A percentile compares a stretch with the other conserved stretches of the same genome.
phyloP scores from a whole-genome alignment of 495 filamentous ascomycete genomes.

The Podospora didyma region DNA sequence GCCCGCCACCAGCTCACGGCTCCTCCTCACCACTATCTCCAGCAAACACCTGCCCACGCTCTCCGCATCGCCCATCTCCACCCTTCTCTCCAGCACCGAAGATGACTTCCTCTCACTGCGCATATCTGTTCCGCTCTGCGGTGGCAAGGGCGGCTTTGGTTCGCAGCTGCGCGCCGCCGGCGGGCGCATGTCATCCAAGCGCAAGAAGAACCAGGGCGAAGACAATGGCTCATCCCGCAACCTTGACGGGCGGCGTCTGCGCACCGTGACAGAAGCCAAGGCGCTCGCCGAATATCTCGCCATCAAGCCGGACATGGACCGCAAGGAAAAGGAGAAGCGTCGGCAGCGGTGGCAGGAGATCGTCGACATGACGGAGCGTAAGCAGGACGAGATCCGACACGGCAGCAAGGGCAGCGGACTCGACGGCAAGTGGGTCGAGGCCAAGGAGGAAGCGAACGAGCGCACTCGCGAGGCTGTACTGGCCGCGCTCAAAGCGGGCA shows the following conservation, averaged over 20 bases:
- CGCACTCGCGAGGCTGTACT: slow-evolving; percentile 80
- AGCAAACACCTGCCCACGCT: slow-evolving; percentile 61
- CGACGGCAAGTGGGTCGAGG: slow-evolving; percentile 90
- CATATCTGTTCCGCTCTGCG: slow-evolving; percentile 67
- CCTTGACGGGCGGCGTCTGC: slow-evolving; percentile 82
- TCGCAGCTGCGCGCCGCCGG: slow-evolving; percentile 95
- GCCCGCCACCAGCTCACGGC: slow-evolving; percentile 46
- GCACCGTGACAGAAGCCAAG: slow-evolving; percentile 92
- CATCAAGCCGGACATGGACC: slow-evolving; percentile 94
- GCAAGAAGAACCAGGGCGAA: slow-evolving; percentile 80
- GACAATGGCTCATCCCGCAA: slow-evolving; percentile 86
- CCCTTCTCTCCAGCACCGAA: slow-evolving; percentile 42
- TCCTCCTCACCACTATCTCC: slow-evolving; percentile 77
- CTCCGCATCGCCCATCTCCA: slow-evolving; percentile 47
- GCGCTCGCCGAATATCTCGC: slow-evolving; percentile 91
- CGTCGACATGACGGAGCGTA: slow-evolving; percentile 74
- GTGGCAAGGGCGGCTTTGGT: slow-evolving; percentile 96
- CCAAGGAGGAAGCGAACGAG: slow-evolving; percentile 80
- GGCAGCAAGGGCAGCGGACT: slow-evolving; percentile 62
- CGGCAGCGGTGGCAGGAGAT: slow-evolving; percentile 78
- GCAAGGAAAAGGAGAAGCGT: slow-evolving; percentile 81
- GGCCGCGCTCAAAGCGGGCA: slow-evolving; percentile 67
- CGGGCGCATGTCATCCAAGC: slow-evolving; percentile 92
- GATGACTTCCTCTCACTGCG: slow-evolving; percentile 74
- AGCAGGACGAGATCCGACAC: slow-evolving; percentile 71